phyloP scores from a whole-genome alignment of 805 yeast genomes.

The Starmerella davenportii region DNA sequence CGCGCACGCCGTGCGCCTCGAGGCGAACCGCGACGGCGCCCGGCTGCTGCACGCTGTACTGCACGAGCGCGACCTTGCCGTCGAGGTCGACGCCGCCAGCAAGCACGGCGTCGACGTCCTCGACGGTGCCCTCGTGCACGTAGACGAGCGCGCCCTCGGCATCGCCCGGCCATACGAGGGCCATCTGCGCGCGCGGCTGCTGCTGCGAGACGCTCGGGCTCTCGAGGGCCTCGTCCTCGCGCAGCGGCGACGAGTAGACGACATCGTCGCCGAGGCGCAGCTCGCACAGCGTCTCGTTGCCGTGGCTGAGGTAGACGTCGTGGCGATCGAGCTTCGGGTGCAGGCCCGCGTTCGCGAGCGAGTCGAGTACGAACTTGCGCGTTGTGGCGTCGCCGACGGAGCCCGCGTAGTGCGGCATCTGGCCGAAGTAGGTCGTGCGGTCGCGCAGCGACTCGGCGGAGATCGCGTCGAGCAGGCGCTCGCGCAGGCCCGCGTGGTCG shows the following conservation, averaged over 20 bases:
- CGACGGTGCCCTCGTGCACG: constrained; percentile 45
- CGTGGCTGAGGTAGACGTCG: constrained; percentile 48
- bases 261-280: constrained; percentile 19
- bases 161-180: constrained; percentile 44
- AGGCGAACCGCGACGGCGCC: constrained; percentile 41
- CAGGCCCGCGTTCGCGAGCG: constrained; percentile 42
- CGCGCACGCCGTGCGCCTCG: constrained; percentile 38
- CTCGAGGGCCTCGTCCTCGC: constrained; percentile 22
- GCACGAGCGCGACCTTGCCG: constrained; percentile 40
- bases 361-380: constrained; percentile 44
- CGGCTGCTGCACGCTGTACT: constrained; percentile 36
- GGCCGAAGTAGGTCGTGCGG: constrained; percentile 50
- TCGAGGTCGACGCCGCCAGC: constrained; percentile 26
- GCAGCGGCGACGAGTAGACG: constrained; percentile 24
- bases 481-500: constrained; percentile 36
- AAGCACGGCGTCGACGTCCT: constrained; percentile 30
- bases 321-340: constrained; percentile 20
- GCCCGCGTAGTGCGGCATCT: constrained; percentile 78
- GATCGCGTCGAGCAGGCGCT: constrained; percentile 35
- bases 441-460: constrained; percentile 39
- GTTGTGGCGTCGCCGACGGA: constrained; percentile 68
- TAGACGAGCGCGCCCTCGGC: constrained; percentile 38
- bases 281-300: constrained; percentile 26
- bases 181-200: constrained; percentile 24
- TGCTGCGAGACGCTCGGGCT: constrained; percentile 16